Evolutionary conservation across 768 basidiomycete genomes (phyloP), one percentile per base, ranked within the genome.

Genomic region (Lyophyllum shimeji): DNA sequence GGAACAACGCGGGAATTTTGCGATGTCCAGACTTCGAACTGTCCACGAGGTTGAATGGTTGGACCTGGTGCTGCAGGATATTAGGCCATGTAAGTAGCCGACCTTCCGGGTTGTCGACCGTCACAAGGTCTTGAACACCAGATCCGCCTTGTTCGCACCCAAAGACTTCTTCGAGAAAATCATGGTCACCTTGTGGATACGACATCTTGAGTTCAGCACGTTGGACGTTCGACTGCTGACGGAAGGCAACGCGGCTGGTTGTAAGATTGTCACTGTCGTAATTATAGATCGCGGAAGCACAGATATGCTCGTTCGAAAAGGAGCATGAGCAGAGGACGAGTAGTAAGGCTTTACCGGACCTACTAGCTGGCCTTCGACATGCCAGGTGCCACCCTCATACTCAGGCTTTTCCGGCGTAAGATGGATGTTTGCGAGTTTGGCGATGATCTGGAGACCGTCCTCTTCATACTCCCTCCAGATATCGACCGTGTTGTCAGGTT

Each of bases 341-440:
- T 5, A 7, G n/a, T 7, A 42, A 15, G 21, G 12, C 4, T 17
- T 13, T 6, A 6, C 27, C n/a, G n/a, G n/a, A 52, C 50, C 1
- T 34, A 62, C 58, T 45, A 71, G 55, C 43, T 61, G 59, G 9
- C 70, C 75, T 59, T 76, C 75, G 45, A 75, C 66, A 46, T 74
- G 74, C 74, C 75, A 76, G 2, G 63, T 64, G 12, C 75, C 73
- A 18, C 74, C 74, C 0, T 53, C 56, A 58, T 75, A 76, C 6
- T 62, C 56, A 0, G 75, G 74, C 40, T 70, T 69, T 24, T 74
- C 70, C 15, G 75, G 74, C 0, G 71, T 74, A 24, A 75, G 53
- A 43, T 67, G 63, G 52, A 73, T 70, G 42, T 67, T 68, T 2
- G 70, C 68, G 5, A 73, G 56, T 55, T 72, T 73, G 34, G 68